Evolutionary conservation across 768 basidiomycete genomes (phyloP), one percentile per base, ranked within the genome.

Genomic region (Mycena latifolia): DNA sequence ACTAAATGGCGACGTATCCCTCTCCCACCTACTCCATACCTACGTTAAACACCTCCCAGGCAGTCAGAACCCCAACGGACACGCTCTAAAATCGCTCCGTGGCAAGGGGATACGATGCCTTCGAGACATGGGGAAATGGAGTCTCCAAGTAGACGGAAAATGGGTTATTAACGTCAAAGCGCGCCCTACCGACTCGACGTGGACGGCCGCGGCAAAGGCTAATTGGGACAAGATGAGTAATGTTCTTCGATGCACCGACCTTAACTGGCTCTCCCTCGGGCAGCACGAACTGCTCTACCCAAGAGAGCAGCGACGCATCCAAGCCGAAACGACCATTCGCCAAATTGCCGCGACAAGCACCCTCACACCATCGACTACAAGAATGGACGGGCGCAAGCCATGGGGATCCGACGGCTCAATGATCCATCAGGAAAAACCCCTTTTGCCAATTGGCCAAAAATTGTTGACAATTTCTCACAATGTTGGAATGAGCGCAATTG

Each of bases 371-470:
- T 43, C 22, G 1, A 3, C 29, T 35, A 35, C 6, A 6, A 35
- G 8, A 14, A 29, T 20, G 7, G 3, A 4, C 2, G 18, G 7
- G 1, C n/a, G 15, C 24, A 22, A 53, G 27, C 17, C 29, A 0
- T 77, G 72, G 73, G 74, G 65, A 8, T 62, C 74, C 0, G 75
- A 77, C 48, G 74, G 75, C 2, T 77, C 76, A 1, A 74, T 76
- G 74, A 11, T 61, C n/a, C n/a, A n/a, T n/a, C n/a, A n/a, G n/a
- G n/a, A n/a, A n/a, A n/a, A n/a, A n/a, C n/a, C n/a, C n/a, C n/a
- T n/a, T n/a, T n/a, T n/a, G n/a, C n/a, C n/a, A n/a, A n/a, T n/a
- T n/a, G n/a, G n/a, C n/a, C n/a, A n/a, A n/a, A n/a, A n/a, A n/a
- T n/a, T n/a, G n/a, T n/a, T n/a, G n/a, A n/a, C n/a, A n/a, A n/a